phyloP scores from a whole-genome alignment of 768 basidiomycete genomes.

The Lentinula detonsa region DNA sequence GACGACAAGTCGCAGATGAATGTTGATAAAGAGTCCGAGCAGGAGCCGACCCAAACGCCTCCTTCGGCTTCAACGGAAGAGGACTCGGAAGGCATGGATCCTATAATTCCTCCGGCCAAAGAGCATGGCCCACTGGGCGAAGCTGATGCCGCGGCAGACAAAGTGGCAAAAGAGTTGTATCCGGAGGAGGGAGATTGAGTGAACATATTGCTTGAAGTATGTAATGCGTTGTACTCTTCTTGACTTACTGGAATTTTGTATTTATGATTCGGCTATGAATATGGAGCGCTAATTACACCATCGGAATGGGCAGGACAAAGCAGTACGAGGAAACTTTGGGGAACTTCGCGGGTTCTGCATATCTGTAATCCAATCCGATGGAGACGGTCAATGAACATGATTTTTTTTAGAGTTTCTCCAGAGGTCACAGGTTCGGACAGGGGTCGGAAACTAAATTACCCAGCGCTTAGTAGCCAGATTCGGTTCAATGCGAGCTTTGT shows the following conservation, averaged over 20 bases:
- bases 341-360: background rate
- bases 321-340: background rate
- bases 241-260: background rate
- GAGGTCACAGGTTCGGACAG: background rate
- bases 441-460: background rate
- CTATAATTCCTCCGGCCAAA: constrained; percentile 5
- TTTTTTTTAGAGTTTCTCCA: background rate
- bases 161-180: constrained; percentile 49
- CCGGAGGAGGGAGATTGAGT: constrained; percentile 27
- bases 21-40: constrained; percentile 6
- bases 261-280: background rate
- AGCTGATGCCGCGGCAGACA: constrained; percentile 43
- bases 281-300: background rate
- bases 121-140: constrained; percentile 38
- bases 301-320: background rate
- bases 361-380: background rate
- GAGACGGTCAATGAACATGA: background rate
- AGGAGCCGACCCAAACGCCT: background rate
- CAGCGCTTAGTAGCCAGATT: background rate
- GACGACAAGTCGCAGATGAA: background rate
- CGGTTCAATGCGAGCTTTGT: background rate
- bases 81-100: constrained; percentile 4
- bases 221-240: background rate
- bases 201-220: background rate
- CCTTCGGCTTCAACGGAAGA: background rate